Evolutionary conservation across 257 asterid genomes (phyloP), one percentile per base, ranked within the genome.

Genomic region (Ilex asprella): DNA sequence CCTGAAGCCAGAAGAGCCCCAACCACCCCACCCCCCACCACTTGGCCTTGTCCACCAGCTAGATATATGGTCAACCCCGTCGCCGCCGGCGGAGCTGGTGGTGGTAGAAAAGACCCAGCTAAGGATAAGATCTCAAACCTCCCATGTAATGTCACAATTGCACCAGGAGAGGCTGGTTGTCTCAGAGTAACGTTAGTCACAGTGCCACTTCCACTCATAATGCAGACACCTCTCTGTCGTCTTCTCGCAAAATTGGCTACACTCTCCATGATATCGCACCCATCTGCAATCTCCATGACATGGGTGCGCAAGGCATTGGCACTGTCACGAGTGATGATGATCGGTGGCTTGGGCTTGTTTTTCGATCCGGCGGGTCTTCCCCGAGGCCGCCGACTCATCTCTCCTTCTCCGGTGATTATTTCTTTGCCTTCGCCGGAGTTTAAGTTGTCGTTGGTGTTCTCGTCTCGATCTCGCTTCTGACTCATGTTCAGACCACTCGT

Each of bases 41-140:
- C 97, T 67, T 91, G 97, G 1, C 97, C 97, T 78, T 91, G 97
- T 9, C 96, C 95, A 27, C 96, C 97, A 1, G 97, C 86, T 31
- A 91, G 56, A 39, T 91, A 91, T 12, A 91, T 80, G 5, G 96
- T 91, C 67, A 91, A 53, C 31, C 91, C 77, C 0, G 97, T 80
- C 0, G 96, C 91, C 0, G 94, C 81, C 0, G 96, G 79, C 0
- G 96, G 96, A 3, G 96, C 97, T 0, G 97, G 97, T n/a, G 97
- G 95, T 0, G 97, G 97, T 0, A 91, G 83, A 55, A 91, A 91
- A 0, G 97, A 87, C 0, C 97, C 97, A 0, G 97, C 73, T 29
- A 91, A 56, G 0, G 96, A 87, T 31, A 91, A 55, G 76, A 91
- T 91, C 86, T 91, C 97, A 65, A 91, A 87, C 53, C 93, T 69